Conservation (phyloP, 2,329 filamentous ascomycete genomes). For the Macrophomina tecta region DNA sequence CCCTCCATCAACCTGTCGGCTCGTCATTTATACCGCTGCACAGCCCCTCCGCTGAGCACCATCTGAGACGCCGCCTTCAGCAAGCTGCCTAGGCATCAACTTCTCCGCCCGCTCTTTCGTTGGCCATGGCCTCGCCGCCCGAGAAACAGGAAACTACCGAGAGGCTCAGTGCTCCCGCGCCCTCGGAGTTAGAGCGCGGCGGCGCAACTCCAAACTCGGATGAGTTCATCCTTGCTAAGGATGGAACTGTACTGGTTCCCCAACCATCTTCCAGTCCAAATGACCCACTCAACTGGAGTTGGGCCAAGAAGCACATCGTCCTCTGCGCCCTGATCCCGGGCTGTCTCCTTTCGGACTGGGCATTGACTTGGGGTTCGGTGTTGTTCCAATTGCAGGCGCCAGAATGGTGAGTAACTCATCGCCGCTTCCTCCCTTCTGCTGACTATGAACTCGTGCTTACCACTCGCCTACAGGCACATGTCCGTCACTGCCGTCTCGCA, state of each 20-base stretch:
- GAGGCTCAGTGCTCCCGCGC: neutral
- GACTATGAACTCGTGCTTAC: neutral
- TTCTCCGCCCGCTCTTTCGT: neutral
- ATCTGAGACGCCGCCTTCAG: neutral
- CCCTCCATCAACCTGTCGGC: neutral
- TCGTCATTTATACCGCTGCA: neutral
- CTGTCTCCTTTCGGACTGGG: constrained; percentile 34
- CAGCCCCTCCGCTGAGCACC: neutral
- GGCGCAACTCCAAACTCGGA: constrained; percentile 10
- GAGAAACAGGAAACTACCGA: constrained; percentile 2
- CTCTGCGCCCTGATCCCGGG: constrained; percentile 33
- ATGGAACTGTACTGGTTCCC: constrained; percentile 34
- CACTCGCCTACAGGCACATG: constrained; percentile 38
- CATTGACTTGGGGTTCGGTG: constrained; percentile 32
- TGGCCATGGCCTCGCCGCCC: neutral
- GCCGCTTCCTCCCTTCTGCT: neutral
- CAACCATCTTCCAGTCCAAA: constrained; percentile 36
- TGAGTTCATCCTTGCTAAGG: constrained; percentile 14
- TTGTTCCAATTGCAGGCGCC: constrained; percentile 30
- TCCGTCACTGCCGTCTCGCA: constrained; percentile 42
- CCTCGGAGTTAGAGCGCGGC: constrained; percentile 11
- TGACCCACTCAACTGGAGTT: constrained; percentile 45
- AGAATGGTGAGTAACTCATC: constrained; percentile 19
- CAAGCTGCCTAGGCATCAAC: neutral
- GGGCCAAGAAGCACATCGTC: constrained; percentile 36